Percentiles rank a stretch among this genome's conserved stretches.
Conservation (phyloP, 2,329 filamentous ascomycete species). For the Ophiocordyceps camponoti-saundersi region DNA sequence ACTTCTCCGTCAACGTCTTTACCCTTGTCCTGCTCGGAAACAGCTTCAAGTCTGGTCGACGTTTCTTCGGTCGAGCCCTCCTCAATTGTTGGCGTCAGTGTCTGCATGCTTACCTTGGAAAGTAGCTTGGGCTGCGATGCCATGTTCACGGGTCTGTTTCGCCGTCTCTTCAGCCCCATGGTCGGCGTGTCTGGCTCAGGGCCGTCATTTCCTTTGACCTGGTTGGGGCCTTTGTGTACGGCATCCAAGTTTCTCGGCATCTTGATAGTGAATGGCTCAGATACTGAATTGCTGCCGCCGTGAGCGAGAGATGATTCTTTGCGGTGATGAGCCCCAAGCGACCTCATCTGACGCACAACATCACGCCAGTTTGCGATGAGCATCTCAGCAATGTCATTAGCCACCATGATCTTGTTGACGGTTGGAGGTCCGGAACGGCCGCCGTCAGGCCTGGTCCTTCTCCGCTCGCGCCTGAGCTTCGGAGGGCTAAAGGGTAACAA, state of each 20-base stretch:
- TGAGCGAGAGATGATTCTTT: conserved; percentile 6
- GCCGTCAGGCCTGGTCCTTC: conserved; percentile 6
- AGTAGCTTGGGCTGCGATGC: conserved; percentile 7
- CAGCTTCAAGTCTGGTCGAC: not conserved
- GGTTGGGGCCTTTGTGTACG: conserved; percentile 2
- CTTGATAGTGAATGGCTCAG: conserved; percentile 18
- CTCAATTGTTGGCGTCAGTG: conserved; percentile 15
- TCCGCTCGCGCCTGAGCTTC: conserved; percentile 15
- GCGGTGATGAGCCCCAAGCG: conserved; percentile 17
- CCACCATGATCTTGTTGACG: conserved; percentile 39
- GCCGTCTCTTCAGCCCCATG: conserved; percentile 6
- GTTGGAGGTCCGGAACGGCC: conserved; percentile 8
- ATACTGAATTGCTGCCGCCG: conserved; percentile 11
- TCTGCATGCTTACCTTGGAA: conserved; percentile 8
- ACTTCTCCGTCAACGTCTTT: not conserved
- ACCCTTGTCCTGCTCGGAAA: not conserved
- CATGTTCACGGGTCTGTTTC: conserved; percentile 7
- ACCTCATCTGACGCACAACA: conserved; percentile 41
- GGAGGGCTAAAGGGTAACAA: conserved; percentile 26
- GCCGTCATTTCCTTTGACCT: conserved; percentile 11
- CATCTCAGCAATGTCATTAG: conserved; percentile 46
- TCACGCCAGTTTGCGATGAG: conserved; percentile 49
- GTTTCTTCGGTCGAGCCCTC: conserved; percentile 9
- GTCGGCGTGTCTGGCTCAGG: conserved; percentile 20
- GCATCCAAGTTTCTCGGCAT: conserved; percentile 1